Percentiles rank a stretch among this genome's conserved stretches.
Evolutionary conservation across 139 green algal genomes (phyloP).

Genomic region (Picochlorum sp.): DNA sequence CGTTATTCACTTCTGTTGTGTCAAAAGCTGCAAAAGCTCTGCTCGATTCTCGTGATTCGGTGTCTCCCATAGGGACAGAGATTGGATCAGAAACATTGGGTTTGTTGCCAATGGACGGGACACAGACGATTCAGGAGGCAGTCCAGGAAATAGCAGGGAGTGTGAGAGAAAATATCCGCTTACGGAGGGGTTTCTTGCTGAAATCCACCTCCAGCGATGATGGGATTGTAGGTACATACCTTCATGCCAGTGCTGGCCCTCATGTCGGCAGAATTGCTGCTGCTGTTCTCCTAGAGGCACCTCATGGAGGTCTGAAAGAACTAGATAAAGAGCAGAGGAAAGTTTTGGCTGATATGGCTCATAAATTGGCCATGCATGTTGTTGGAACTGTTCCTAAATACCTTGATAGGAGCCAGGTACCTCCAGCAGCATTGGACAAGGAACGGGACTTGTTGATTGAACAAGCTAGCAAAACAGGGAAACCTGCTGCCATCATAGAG

Average conservation of each 20-base stretch:
- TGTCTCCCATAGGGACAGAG: neutral
- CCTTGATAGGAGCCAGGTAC: slow-evolving; percentile 38
- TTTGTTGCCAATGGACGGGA: neutral
- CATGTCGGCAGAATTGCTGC: slow-evolving; percentile 48
- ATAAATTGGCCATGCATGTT: slow-evolving; percentile 57
- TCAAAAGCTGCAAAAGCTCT: slow-evolving; percentile 45
- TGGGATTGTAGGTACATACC: slow-evolving; percentile 49
- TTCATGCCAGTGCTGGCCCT: slow-evolving; percentile 42
- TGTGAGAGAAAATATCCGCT: slow-evolving; percentile 72
- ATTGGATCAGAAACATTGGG: neutral
- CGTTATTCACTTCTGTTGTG: slow-evolving; percentile 67
- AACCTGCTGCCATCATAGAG: slow-evolving; percentile 63
- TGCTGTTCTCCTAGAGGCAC: slow-evolving; percentile 29
- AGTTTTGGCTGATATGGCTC: slow-evolving; percentile 28
- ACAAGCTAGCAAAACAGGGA: slow-evolving; percentile 44
- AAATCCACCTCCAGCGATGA: neutral
- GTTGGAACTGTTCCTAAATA: slow-evolving; percentile 56
- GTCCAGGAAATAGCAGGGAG: slow-evolving; percentile 46
- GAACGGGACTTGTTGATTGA: slow-evolving; percentile 37
- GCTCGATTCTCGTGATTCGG: slow-evolving; percentile 11
- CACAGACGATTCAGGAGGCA: slow-evolving; percentile 34
- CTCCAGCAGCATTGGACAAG: slow-evolving; percentile 37
- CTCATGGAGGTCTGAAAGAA: neutral
- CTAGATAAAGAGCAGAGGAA: neutral
- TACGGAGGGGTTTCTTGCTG: slow-evolving; percentile 52